A percentile compares a stretch with the other conserved stretches of the same genome.
phyloP scores from a whole-genome alignment of 768 basidiomycete species.

The Sarcodon sp. region DNA sequence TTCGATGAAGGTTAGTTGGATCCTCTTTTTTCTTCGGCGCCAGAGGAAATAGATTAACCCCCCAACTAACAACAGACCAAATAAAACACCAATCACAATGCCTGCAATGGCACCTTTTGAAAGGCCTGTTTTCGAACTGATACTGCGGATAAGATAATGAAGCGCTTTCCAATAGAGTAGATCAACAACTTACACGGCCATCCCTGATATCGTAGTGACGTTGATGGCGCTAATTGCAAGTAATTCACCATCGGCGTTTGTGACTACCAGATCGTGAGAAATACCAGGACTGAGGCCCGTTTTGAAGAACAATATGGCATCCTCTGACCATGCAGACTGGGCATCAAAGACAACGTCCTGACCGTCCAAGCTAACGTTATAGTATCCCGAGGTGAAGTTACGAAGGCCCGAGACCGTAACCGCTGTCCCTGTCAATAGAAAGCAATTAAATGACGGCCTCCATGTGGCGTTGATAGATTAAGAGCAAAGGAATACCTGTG shows the following conservation, averaged over 20 bases:
- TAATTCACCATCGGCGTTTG: conserved; percentile 40
- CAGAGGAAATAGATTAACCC: conserved; percentile 33
- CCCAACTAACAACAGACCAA: conserved; percentile 34
- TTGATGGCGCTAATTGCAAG: conserved; percentile 41
- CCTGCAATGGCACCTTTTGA: conserved; percentile 55
- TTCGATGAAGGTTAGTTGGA: neutral
- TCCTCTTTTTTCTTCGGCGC: conserved; percentile 27
- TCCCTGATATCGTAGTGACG: conserved; percentile 25
- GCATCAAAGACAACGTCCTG: conserved; percentile 28
- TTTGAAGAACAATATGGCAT: conserved; percentile 49
- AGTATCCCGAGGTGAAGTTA: conserved; percentile 43
- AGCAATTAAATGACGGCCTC: neutral
- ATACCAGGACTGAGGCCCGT: conserved; percentile 40
- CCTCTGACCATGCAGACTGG: conserved; percentile 36
- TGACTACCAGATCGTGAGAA: conserved; percentile 37
- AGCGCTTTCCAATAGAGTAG: neutral
- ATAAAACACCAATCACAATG: conserved; percentile 39
- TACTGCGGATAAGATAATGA: conserved; percentile 1
- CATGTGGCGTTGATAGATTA: conserved; percentile 3
- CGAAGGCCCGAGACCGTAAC: conserved; percentile 48
- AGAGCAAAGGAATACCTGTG: conserved; percentile 24
- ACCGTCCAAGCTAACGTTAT: conserved; percentile 39
- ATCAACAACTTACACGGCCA: conserved; percentile 18
- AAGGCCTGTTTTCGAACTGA: conserved; percentile 2
- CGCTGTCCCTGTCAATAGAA: conserved; percentile 36